Evolutionary conservation across 139 green algal species (phyloP).

Genomic region (Picochlorum sp.): DNA sequence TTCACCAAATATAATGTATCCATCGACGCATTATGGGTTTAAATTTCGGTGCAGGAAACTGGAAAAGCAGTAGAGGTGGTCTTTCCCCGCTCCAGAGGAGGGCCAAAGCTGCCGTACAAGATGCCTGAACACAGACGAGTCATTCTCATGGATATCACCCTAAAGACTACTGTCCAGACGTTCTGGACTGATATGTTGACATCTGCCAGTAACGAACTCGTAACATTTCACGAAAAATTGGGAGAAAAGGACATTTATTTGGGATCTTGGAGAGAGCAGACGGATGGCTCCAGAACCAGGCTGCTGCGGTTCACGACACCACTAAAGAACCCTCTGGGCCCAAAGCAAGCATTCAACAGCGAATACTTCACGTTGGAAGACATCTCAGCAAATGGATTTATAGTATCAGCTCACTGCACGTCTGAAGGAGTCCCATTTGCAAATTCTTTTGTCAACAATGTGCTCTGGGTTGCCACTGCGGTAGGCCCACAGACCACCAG

Average conservation of each 20-base stretch:
- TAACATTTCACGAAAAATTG: slow-evolving; percentile 9
- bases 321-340: slow-evolving; percentile 14
- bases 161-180: neutral
- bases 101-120: neutral
- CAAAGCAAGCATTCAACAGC: slow-evolving; percentile 13
- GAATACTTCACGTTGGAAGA: neutral
- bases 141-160: slow-evolving; percentile 5
- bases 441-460: slow-evolving; percentile 16
- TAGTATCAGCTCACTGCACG: neutral
- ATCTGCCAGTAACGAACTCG: neutral
- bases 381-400: slow-evolving; percentile 1
- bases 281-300: neutral
- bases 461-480: slow-evolving; percentile 12
- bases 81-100: neutral
- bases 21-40: too few species aligned
- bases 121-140: neutral
- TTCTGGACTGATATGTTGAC: slow-evolving; percentile 13
- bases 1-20: too few species aligned
- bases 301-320: slow-evolving; percentile 13
- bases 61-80: neutral
- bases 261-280: slow-evolving; percentile 1
- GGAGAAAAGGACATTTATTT: slow-evolving; percentile 6
- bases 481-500: neutral
- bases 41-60: neutral
- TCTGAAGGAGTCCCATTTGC: slow-evolving; percentile 23